Evolutionary conservation across 176 grass and related monocot genomes (phyloP).

Genomic region (Aechmea fasciata): DNA sequence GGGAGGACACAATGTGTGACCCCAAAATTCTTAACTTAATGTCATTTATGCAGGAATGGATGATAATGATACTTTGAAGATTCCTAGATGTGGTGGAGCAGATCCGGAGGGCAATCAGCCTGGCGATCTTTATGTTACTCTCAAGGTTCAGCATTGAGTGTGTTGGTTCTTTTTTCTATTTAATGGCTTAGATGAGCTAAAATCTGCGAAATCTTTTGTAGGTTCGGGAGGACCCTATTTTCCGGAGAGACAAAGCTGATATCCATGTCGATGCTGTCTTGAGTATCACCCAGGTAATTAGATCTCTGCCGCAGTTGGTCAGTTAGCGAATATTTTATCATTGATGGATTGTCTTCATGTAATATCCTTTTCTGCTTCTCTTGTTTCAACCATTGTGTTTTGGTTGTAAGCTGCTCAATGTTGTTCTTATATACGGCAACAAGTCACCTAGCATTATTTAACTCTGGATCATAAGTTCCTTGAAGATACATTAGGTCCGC

Average conservation of each 20-base stretch:
- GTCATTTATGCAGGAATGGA: constrained; percentile 48
- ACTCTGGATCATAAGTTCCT: no score
- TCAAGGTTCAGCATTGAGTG: constrained; percentile 44
- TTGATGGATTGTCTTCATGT: neutral
- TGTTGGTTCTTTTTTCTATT: neutral
- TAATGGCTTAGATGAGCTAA: neutral
- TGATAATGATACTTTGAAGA: constrained; percentile 60
- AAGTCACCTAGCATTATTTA: no score
- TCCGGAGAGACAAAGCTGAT: constrained; percentile 81
- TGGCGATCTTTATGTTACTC: constrained; percentile 86
- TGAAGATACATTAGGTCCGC: no score
- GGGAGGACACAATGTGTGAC: neutral
- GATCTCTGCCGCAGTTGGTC: neutral
- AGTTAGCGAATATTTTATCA: neutral
- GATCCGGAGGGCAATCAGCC: constrained; percentile 64
- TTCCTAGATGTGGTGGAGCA: constrained; percentile 67
- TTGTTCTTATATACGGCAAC: no score
- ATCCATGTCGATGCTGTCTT: constrained; percentile 83
- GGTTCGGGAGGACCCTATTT: constrained; percentile 84
- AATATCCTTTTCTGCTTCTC: neutral
- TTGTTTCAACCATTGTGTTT: neutral
- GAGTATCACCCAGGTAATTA: constrained; percentile 85
- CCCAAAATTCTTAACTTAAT: constrained; percentile 4
- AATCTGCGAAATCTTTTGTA: constrained; percentile 21
- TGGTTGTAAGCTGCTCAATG: neutral